Evolutionary conservation across 1,139 yeast genomes (phyloP).

Genomic region (Lodderomyces theae): DNA sequence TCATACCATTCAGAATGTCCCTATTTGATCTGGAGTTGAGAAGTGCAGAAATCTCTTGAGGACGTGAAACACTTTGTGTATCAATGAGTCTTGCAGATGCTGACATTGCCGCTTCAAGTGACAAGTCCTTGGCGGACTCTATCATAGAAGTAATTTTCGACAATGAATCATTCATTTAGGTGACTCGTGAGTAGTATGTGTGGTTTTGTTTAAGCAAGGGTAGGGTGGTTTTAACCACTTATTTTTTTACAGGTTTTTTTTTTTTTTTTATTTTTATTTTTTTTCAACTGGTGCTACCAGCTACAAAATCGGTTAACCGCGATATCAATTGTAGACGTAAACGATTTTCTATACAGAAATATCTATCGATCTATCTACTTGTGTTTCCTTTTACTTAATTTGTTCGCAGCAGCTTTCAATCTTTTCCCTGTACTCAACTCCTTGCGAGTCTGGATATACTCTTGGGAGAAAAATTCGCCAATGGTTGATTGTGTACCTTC

Average conservation of each 20-base stretch:
- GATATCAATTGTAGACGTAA: too few species aligned
- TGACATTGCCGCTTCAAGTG: constrained; percentile 78
- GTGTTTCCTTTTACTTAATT: constrained; percentile 32
- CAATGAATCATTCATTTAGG: constrained; percentile 40
- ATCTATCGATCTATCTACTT: constrained; percentile 7
- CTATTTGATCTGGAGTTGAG: constrained; percentile 69
- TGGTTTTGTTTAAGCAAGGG: too few species aligned
- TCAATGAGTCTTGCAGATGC: constrained; percentile 68
- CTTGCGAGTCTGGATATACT: constrained; percentile 41
- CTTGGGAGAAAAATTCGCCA: constrained; percentile 59
- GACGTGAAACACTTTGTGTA: constrained; percentile 50
- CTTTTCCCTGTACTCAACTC: constrained; percentile 57
- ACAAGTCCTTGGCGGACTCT: constrained; percentile 78
- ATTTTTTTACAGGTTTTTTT: neutral
- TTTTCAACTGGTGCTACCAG: too few species aligned
- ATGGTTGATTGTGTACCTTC: constrained; percentile 57
- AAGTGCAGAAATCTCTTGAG: constrained; percentile 62
- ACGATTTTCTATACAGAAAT: too few species aligned
- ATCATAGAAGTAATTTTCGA: constrained; percentile 47
- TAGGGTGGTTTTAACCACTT: neutral
- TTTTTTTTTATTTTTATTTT: neutral
- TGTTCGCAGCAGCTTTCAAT: constrained; percentile 55
- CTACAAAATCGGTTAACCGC: too few species aligned
- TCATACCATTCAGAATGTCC: constrained; percentile 74
- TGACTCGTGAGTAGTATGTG: neutral